Evolutionary conservation across 352 stramenopile species (phyloP).

Genomic region (Phytopythium aichiense): DNA sequence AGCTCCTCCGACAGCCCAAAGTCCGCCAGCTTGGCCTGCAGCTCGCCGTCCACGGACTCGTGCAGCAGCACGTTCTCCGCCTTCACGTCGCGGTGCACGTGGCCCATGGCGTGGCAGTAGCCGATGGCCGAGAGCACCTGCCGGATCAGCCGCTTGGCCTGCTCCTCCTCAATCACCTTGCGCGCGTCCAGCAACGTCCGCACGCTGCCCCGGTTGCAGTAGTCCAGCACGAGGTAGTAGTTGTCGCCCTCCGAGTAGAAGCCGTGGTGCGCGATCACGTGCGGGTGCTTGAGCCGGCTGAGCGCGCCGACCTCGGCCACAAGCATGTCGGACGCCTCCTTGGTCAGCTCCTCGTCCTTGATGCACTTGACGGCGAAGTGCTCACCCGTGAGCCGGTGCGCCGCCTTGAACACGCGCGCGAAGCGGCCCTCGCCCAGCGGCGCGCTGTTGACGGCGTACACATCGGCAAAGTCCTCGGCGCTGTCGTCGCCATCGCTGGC

Average conservation of each 20-base stretch:
- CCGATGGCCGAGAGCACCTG: constrained; percentile 70
- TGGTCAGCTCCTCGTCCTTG: constrained; percentile 34
- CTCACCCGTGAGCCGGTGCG: constrained; percentile 35
- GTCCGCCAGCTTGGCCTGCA: constrained; percentile 88
- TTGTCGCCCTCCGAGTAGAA: constrained; percentile 74
- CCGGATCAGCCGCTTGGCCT: constrained; percentile 70
- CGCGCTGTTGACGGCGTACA: constrained; percentile 55
- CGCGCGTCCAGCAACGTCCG: constrained; percentile 67
- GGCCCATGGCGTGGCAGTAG: constrained; percentile 85
- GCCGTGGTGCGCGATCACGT: constrained; percentile 80
- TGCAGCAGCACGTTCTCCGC: constrained; percentile 85
- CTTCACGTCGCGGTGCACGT: constrained; percentile 89
- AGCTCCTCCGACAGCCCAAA: constrained; percentile 90
- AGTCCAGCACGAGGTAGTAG: constrained; percentile 87
- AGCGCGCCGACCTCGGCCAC: constrained; percentile 68
- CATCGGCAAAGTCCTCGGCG: constrained; percentile 40
- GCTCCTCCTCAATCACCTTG: constrained; percentile 53
- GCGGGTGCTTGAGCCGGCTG: constrained; percentile 66
- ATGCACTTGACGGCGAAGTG: constrained; percentile 66
- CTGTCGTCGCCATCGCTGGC: constrained; percentile 11
- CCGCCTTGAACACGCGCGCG: constrained; percentile 52
- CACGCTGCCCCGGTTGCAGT: constrained; percentile 79
- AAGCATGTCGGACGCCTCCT: constrained; percentile 57
- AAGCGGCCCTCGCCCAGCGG: constrained; percentile 52
- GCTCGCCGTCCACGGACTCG: constrained; percentile 68